These are phyloP conservation scores for Starmerella scarabaei DNA, from an alignment of 805 yeast genomes.

Conservation along the genomic window DNA sequence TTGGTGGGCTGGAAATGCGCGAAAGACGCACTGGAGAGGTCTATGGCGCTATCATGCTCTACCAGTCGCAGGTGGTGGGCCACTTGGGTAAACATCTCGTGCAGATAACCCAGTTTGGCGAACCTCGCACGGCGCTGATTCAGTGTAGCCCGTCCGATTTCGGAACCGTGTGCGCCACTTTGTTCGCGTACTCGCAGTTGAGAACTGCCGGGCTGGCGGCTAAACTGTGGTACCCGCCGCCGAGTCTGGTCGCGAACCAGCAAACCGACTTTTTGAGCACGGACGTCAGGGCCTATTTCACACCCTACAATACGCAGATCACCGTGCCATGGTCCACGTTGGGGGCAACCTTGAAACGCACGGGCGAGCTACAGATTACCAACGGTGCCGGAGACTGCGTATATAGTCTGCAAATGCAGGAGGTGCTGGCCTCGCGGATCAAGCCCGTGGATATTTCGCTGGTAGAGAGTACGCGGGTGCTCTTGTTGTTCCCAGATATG, in stretches of 20 bases:
- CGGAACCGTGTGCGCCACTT: constrained; percentile 10
- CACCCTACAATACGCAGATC: constrained; percentile 9
- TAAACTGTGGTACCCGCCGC: constrained; percentile 19
- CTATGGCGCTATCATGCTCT: constrained; percentile 13
- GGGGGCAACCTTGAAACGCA: constrained; percentile 13
- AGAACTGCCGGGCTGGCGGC: constrained; percentile 17
- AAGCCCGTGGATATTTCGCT: constrained; percentile 18
- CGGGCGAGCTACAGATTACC: constrained; percentile 15
- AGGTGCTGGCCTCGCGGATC: constrained; percentile 9
- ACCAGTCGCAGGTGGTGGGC: constrained; percentile 16
- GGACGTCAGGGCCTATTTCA: constrained; percentile 17
- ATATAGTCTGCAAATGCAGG: constrained; percentile 10
- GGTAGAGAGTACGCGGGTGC: constrained; percentile 11
- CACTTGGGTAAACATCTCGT: constrained; percentile 15
- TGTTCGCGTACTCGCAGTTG: constrained; percentile 17
- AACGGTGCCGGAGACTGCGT: constrained; percentile 5
- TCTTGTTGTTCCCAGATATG: constrained; percentile 19
- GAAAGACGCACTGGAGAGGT: constrained; percentile 3
- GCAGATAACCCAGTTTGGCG: constrained; percentile 7
- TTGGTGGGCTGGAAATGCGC: constrained; percentile 6
- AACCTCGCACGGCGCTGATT: constrained; percentile 9
- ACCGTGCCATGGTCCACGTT: constrained; percentile 15
- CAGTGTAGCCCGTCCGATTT: constrained; percentile 1
- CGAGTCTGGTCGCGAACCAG: constrained; percentile 2
- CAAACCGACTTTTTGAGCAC: constrained; percentile 16